phyloP scores from a whole-genome alignment of 805 yeast genomes.

The Nakazawaea wickerhamii region DNA sequence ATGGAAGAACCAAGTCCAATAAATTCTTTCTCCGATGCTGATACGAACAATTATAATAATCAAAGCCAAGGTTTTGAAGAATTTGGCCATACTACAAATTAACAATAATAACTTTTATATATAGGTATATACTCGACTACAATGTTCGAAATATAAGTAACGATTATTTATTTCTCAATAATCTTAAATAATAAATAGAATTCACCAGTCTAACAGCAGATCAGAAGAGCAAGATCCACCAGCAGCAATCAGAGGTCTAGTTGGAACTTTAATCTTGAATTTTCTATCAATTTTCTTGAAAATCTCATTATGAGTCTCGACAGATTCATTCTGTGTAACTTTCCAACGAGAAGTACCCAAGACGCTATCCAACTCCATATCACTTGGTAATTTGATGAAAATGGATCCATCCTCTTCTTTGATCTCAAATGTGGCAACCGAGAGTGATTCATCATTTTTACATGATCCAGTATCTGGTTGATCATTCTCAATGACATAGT shows the following conservation, averaged over 20 bases:
- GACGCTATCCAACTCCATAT: conserved; percentile 27
- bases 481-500: conserved; percentile 23
- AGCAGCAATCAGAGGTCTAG: conserved; percentile 14
- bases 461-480: conserved; percentile 25
- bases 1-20: too few species aligned
- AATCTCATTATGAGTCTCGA: conserved; percentile 13
- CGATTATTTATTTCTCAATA: too few species aligned
- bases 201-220: conserved; percentile 19
- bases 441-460: conserved; percentile 24
- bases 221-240: conserved; percentile 15
- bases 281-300: conserved; percentile 19
- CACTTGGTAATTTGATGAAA: conserved; percentile 27
- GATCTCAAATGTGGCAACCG: conserved; percentile 30
- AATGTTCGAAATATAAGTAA: too few species aligned
- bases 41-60: too few species aligned
- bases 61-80: too few species aligned
- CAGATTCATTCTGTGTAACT: conserved; percentile 22
- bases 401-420: conserved; percentile 28
- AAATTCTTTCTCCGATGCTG: too few species aligned
- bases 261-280: conserved; percentile 22
- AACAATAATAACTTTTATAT: too few species aligned
- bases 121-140: too few species aligned
- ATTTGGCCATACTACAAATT: too few species aligned
- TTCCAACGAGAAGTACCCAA: conserved; percentile 31
- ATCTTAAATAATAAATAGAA: too few species aligned